Evolutionary conservation across 306 rosid genomes (phyloP), one percentile per base, ranked within the genome.

Genomic region (Fragaria ananassa): DNA sequence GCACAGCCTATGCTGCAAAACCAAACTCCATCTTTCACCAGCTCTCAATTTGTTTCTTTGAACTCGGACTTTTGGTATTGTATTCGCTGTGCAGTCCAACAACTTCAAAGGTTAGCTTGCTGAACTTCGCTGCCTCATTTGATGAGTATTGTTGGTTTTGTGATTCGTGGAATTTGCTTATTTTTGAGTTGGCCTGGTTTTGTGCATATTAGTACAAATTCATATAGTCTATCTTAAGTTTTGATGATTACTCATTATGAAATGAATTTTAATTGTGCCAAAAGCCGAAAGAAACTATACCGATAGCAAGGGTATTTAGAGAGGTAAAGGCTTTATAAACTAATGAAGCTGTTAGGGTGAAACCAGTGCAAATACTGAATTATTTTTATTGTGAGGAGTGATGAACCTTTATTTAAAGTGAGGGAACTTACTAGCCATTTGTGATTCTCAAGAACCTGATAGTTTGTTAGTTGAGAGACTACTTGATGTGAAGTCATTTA

Each of bases 331-430:
- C 45, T 50, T 29, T 71, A 15, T 46, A 70, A 29, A 68, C 37
- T 45, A 21, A 18, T 46, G 25, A 70, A 29, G 60, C 13, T 71
- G 75, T 71, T 34, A 71, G 47, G 34, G 13, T 51, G 75, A 34
- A 31, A 8, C 15, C n/a, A 3, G 34, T 71, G 17, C 13, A 19
- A 34, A 50, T 19, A 1, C 29, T 11, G 47, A 50, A 50, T 31
- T 14, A 11, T 31, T 50, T 6, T 34, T 10, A 50, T 41, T 2
- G 49, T 10, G 14, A 47, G 13, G 17, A 44, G 11, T 42, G 51
- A 21, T 18, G 19, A 39, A 15, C 71, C 4, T 1, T 27, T 14
- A 17, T 45, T 2, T 53, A 18, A 56, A 9, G 62, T 46, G 58
- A 47, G 57, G 41, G 74, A 70, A 47, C 41, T 29, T 27, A 39